Evolutionary conservation across 2,329 filamentous ascomycete species (phyloP).

Genomic region (Fonsecaea multimorphosa): DNA sequence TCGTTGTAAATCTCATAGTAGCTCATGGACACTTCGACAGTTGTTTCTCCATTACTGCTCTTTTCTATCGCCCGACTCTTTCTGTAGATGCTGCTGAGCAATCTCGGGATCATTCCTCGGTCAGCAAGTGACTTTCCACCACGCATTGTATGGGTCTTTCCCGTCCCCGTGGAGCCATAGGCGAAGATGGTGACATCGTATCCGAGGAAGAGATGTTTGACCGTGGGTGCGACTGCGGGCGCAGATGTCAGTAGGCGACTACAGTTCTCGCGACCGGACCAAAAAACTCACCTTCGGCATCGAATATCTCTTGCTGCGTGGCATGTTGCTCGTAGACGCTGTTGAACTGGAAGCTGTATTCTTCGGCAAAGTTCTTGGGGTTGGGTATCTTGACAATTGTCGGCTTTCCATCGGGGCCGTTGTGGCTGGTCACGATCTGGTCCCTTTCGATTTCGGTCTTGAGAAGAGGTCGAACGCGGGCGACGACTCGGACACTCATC

Average conservation of each 20-base stretch:
- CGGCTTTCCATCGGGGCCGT: conserved; percentile 64
- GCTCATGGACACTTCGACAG: conserved; percentile 76
- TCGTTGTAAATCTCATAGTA: conserved; percentile 99
- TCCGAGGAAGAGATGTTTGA: conserved; percentile 90
- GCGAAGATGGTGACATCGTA: conserved; percentile 89
- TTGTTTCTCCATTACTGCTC: conserved; percentile 72
- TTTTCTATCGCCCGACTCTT: conserved; percentile 83
- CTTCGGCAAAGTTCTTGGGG: conserved; percentile 87
- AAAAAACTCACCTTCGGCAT: conserved; percentile 75
- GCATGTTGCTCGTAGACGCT: conserved; percentile 82
- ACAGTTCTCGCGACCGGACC: background rate
- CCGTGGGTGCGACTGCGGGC: conserved; percentile 77
- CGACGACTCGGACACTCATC: conserved; percentile 76
- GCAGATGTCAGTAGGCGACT: conserved; percentile 9
- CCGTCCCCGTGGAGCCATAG: conserved; percentile 90
- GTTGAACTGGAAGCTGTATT: conserved; percentile 94
- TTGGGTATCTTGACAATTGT: conserved; percentile 86
- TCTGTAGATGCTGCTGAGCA: conserved; percentile 85
- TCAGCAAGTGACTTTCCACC: conserved; percentile 86
- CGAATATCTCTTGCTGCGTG: conserved; percentile 86
- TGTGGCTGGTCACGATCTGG: conserved; percentile 73
- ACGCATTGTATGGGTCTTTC: conserved; percentile 96
- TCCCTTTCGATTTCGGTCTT: conserved; percentile 86
- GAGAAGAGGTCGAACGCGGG: conserved; percentile 85
- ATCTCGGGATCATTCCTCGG: conserved; percentile 82